Conservation (phyloP, 2,329 filamentous ascomycete species). For the Sarocladium strictum region DNA sequence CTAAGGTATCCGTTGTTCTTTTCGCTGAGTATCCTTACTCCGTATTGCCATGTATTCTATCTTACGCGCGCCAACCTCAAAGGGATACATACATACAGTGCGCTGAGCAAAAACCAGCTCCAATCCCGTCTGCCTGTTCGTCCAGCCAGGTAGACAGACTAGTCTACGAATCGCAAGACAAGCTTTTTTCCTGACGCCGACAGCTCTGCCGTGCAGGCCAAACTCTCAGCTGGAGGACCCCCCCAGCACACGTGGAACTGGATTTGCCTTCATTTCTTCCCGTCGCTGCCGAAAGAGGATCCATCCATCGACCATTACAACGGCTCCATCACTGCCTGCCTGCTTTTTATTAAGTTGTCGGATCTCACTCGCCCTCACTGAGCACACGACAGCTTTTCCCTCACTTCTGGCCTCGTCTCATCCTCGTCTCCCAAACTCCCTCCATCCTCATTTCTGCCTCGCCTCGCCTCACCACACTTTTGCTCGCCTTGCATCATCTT, state of each 20-base stretch:
- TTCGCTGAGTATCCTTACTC: too few relatives aligned
- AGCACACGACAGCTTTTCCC: neutral
- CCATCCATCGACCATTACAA: neutral
- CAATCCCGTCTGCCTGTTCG: neutral
- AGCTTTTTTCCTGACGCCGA: neutral
- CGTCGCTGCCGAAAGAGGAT: slow-evolving; percentile 5
- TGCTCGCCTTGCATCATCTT: neutral
- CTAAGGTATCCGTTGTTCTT: too few relatives aligned
- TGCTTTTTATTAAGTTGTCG: neutral
- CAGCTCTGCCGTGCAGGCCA: too few relatives aligned
- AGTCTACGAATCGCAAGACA: too few relatives aligned
- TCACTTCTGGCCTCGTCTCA: neutral
- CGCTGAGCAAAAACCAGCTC: too few relatives aligned
- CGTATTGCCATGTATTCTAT: too few relatives aligned
- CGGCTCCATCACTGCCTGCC: neutral
- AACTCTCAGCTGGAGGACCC: too few relatives aligned
- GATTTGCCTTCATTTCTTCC: neutral
- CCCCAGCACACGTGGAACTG: slow-evolving; percentile 1
- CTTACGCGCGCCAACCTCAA: too few relatives aligned
- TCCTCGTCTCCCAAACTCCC: neutral
- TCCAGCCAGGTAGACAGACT: too few relatives aligned
- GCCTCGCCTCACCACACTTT: neutral
- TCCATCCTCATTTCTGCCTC: neutral
- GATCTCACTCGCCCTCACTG: neutral
- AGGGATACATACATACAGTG: too few relatives aligned